Evolutionary conservation across 345 rosid species (phyloP), one percentile per base, ranked within the genome.

Genomic region (Eucalyptus shirleyi): DNA sequence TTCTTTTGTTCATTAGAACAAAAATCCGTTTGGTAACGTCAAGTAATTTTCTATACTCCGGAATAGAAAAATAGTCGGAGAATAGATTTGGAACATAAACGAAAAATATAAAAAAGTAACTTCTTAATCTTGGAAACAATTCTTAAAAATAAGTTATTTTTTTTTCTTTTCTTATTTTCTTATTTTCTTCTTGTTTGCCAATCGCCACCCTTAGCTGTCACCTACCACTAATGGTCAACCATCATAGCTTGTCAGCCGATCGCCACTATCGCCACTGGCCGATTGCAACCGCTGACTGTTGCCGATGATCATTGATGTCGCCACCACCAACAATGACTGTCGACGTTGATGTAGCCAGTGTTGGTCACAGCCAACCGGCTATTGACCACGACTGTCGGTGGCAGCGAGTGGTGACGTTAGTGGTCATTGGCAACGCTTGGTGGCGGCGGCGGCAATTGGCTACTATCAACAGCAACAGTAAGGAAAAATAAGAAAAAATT

Each of bases 281-380:
- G 2, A 53, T 0, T 0, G 0, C 9, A 19, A 53, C 11, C 1
- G 0, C 4, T 1, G 1, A 19, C 24, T 19, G 2, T 7, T 7
- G 24, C 10, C 2, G 11, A 53, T 53, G 59, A 53, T 21, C 1
- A 0, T 53, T 19, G 59, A 53, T 4, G 11, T 53, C 2, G 11
- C 10, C 4, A 0, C 24, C 24, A 19, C 56, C 56, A 53, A 7
- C 21, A 17, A 17, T 51, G 55, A 50, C 21, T 21, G 8, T 50
- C 19, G 7, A 50, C 0, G 21, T 50, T 17, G 55, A 50, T 50
- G 55, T 1, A 16, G 0, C 21, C 2, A 17, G 21, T 51, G 56
- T 17, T 2, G 9, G 4, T 2, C 3, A 1, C 3, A 17, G 1
- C 59, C 59, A 21, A 21, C 2, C 0, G 2, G 4, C 2, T 51